Conservation (phyloP, 2,329 filamentous ascomycete species). For the Trichophyton mentagrophytes region DNA sequence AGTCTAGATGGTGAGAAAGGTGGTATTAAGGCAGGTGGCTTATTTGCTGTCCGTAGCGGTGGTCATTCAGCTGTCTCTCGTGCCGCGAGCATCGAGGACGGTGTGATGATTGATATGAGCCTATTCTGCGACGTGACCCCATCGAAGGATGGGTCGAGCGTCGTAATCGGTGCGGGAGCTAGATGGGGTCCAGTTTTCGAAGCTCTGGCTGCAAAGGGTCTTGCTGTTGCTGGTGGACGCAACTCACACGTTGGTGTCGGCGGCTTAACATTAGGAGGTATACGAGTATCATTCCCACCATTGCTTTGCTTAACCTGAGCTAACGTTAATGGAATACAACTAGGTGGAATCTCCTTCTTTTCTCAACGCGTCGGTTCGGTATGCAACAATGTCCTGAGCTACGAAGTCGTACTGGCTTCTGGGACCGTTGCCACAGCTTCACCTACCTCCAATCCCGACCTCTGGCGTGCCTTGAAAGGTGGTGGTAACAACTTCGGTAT, state of each 20-base stretch:
- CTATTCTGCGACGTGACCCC: constrained; percentile 20
- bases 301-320: not conserved
- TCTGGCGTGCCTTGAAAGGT: constrained; percentile 28
- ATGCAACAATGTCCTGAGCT: constrained; percentile 37
- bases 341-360: constrained; percentile 20
- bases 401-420: constrained; percentile 33
- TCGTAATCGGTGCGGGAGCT: constrained; percentile 21
- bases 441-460: constrained; percentile 13
- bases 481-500: constrained; percentile 36
- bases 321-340: not conserved
- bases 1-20: not conserved
- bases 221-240: constrained; percentile 21
- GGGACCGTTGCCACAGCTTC: constrained; percentile 33
- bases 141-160: constrained; percentile 18
- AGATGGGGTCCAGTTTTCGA: constrained; percentile 23
- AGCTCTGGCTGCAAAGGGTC: constrained; percentile 15
- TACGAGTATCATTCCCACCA: not conserved
- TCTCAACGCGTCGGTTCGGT: constrained; percentile 36
- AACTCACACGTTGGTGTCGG: constrained; percentile 21
- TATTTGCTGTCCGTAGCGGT: constrained; percentile 28
- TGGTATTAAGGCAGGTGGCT: not conserved
- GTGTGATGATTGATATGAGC: constrained; percentile 31
- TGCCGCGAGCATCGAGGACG: constrained; percentile 27
- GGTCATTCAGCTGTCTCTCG: constrained; percentile 29
- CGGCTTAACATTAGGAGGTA: constrained; percentile 26